Evolutionary conservation across 345 rosid species (phyloP).

Genomic region (Moricandia arvensis): DNA sequence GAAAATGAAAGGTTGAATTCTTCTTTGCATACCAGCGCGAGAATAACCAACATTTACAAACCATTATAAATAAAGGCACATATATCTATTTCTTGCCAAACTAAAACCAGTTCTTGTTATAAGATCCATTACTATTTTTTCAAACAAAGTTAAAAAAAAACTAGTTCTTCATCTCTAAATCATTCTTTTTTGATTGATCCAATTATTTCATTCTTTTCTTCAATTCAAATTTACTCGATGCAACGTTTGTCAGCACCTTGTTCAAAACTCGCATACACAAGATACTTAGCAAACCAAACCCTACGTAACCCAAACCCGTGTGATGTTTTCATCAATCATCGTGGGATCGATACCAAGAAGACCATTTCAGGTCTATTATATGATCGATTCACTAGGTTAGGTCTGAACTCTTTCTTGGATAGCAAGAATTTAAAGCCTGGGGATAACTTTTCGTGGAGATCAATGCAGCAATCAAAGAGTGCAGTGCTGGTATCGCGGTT

Average conservation of each 20-base stretch:
- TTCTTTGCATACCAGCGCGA: constrained; percentile 9
- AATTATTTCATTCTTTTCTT: constrained; percentile 12
- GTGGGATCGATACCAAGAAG: constrained; percentile 77
- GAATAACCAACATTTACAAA: background rate
- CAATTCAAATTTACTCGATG: constrained; percentile 43
- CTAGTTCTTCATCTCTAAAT: background rate
- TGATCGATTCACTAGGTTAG: constrained; percentile 44
- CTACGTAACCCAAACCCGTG: constrained; percentile 35
- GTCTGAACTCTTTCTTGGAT: constrained; percentile 62
- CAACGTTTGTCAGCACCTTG: constrained; percentile 37
- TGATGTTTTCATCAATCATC: constrained; percentile 82
- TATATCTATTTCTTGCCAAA: constrained; percentile 11
- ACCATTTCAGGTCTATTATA: constrained; percentile 65
- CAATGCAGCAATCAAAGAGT: constrained; percentile 47
- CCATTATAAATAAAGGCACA: constrained; percentile 15
- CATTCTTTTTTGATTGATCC: background rate
- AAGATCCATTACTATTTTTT: background rate
- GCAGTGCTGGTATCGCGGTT: constrained; percentile 66
- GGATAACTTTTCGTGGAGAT: constrained; percentile 59
- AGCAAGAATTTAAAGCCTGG: constrained; percentile 85
- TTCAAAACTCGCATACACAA: constrained; percentile 31
- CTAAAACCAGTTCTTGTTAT: constrained; percentile 1
- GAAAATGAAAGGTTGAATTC: constrained; percentile 23
- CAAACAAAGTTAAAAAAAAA: background rate
- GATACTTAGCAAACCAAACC: constrained; percentile 21